Conservation (phyloP, 768 basidiomycete species). For the Mrakia blollopis region DNA sequence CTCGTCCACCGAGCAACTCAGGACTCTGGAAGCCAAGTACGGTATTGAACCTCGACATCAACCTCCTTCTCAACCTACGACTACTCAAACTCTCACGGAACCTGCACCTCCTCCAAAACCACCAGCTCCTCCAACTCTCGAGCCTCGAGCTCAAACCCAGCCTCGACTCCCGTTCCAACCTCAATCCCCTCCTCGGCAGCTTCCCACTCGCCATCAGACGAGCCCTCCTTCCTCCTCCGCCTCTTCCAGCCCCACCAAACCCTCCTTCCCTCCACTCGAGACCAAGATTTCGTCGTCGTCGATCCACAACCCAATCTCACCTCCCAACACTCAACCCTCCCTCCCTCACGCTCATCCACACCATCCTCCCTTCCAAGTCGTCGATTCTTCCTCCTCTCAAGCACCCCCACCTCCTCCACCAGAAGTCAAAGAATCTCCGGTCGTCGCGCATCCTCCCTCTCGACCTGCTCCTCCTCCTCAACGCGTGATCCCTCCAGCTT, state of each 20-base stretch:
- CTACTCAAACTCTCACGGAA: no score
- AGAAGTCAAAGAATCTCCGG: neutral
- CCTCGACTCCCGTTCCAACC: neutral
- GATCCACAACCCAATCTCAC: neutral
- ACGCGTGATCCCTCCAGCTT: neutral
- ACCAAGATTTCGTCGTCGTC: conserved; percentile 13
- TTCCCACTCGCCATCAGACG: neutral
- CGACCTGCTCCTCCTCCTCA: neutral
- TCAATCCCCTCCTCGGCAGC: neutral
- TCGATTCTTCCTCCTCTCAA: neutral
- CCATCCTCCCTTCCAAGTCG: conserved; percentile 2
- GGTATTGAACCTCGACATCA: neutral
- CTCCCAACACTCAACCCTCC: neutral
- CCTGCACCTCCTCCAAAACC: neutral
- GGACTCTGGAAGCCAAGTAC: conserved; percentile 4
- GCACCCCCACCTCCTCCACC: neutral
- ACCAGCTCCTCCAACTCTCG: neutral
- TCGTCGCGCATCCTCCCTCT: neutral
- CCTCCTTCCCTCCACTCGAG: neutral
- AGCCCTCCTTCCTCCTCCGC: neutral
- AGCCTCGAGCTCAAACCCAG: neutral
- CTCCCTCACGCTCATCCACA: neutral
- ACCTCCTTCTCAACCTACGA: neutral
- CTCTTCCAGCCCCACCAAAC: conserved; percentile 4
- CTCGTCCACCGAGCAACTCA: conserved; percentile 1